Base-by-base conservation (phyloP, 225 moss, liverwort and hornwort species). In the Anthoceros angustus region DNA sequence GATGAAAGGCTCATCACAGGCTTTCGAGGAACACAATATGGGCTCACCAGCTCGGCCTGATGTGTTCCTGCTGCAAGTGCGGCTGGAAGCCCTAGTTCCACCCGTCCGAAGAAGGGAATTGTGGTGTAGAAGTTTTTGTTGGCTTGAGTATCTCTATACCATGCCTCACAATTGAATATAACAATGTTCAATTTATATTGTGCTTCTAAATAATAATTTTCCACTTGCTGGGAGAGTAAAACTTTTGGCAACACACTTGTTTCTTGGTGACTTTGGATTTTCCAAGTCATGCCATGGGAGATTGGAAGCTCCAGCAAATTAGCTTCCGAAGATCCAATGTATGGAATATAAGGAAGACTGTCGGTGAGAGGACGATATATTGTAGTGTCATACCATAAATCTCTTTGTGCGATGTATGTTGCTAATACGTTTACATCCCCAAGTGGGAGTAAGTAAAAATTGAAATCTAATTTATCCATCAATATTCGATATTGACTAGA, bases 301-400 rank as follows among this genome's bases (percentile, higher is more conserved):
- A 20, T 24, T 2, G 25, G 12, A 38, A 15, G 18, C 40, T 61
- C 55, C 9, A 39, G 24, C 15, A 43, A 10, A 16, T 40, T 42
- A 0, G 42, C 32, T 10, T 24, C 23, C 2, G 42, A 42, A 39
- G 49, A 42, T 43, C 61, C 64, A 25, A 72, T 32, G 18, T 60
- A 65, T 24, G 75, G 75, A 61, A 76, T 61, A 9, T 39, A 10
- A 14, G 75, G 75, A 39, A 71, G 67, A 14, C 26, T 21, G 49
- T 68, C 64, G 5, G 39, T 71, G 38, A 76, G 42, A 9, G 65
- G 9, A 39, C 72, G 64, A 42, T 72, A 61, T 68, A 76, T 61
- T 12, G 71, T 68, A 1, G 70, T 48, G 62, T 76, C 75, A 39
- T 76, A 76, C 71, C 71, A 76, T 11, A 76, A 64, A 61, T 76